Evolutionary conservation across 2,329 filamentous ascomycete species (phyloP), one percentile per base, ranked within the genome.

Genomic region (Cryphonectria parasitica): DNA sequence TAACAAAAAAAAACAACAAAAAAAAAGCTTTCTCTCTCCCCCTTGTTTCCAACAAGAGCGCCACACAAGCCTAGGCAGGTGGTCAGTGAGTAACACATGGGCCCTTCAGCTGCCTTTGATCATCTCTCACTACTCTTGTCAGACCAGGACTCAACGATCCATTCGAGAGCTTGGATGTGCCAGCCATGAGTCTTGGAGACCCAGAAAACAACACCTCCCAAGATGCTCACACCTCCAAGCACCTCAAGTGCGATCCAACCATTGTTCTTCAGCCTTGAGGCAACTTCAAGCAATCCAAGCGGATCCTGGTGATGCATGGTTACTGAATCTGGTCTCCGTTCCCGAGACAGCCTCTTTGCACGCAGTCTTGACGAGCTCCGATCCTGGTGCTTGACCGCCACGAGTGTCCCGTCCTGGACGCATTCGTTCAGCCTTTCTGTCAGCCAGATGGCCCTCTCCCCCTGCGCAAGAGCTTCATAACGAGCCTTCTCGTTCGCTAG

Each of bases 131-230:
- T 76, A 70, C 74, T 72, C 78, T 78, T 79, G 69, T 65, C 71
- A 15, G 77, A 72, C 78, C 78, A 79, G 66, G 77, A 77, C 2
- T 71, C 76, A 17, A 73, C 62, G 17, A 74, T 63, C 77, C 77
- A 79, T 36, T 72, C 77, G 60, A 75, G 71, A 2, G 72, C 71
- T 66, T 77, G 75, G 31, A 75, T 17, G 63, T 78, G 76, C 73
- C 75, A 75, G 49, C 77, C 76, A 25, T 79, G 74, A 6, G 41
- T 64, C 64, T 72, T 75, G 7, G 76, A 73, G 66, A 91, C 77
- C 88, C 88, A 92, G 64, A 92, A 83, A 31, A 90, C 88, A 49
- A 95, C 78, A 19, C 92, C 92, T 3, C 93, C 92, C 3, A 97
- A 78, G 39, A 96, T 82, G 0, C 94, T 90, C 67, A 94, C 84